A percentile compares a stretch with the other conserved stretches of the same genome.
phyloP scores from a whole-genome alignment of 441 rosid species.

The California macrophylla region DNA sequence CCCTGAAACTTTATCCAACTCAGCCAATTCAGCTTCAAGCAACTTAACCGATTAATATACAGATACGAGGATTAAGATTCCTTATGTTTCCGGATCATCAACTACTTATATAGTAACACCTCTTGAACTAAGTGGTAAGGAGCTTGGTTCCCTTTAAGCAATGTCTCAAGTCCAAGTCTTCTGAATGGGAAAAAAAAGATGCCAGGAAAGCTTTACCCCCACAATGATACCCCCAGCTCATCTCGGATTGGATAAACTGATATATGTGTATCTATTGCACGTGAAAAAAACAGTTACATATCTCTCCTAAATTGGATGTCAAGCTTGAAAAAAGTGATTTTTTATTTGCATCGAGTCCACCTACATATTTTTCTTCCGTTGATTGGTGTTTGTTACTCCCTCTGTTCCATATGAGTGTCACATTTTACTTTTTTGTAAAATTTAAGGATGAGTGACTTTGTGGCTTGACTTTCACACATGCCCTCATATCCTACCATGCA shows the following conservation, averaged over 20 bases:
- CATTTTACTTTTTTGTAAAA: no score
- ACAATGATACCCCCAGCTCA: neutral
- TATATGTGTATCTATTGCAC: no score
- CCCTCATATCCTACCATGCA: no score
- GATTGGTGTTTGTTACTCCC: no score
- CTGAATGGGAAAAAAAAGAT: neutral
- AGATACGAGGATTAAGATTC: neutral
- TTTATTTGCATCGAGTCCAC: no score
- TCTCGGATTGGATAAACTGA: neutral
- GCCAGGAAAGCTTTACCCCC: neutral
- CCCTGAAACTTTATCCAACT: neutral
- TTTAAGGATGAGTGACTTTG: no score
- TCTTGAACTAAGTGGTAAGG: neutral
- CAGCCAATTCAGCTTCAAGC: neutral
- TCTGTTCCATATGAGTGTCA: no score
- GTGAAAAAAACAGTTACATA: no score
- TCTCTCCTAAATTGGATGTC: no score
- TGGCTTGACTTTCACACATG: no score
- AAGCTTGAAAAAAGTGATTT: no score
- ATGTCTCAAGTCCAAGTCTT: neutral
- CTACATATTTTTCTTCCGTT: no score
- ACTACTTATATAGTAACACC: neutral
- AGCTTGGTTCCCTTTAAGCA: neutral
- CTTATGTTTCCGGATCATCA: neutral
- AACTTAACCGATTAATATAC: neutral